Conservation (phyloP, 1,139 yeast species). For the Kurtzmaniella natalensis region DNA sequence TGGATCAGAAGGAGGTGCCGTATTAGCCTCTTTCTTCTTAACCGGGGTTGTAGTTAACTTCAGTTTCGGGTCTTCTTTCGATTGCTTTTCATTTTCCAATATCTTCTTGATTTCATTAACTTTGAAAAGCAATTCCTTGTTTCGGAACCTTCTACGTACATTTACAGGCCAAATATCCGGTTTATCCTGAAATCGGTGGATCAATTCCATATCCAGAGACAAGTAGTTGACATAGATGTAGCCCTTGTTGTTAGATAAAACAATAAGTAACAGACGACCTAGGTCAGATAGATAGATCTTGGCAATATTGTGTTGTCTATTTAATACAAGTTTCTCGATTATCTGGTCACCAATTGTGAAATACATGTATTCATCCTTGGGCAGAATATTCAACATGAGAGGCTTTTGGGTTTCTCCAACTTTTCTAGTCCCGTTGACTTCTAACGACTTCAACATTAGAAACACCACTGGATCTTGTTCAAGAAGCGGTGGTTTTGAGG, state of each 20-base stretch:
- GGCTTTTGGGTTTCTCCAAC: not conserved
- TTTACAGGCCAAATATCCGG: slow-evolving; percentile 9
- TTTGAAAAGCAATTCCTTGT: slow-evolving; percentile 8
- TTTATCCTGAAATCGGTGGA: slow-evolving; percentile 6
- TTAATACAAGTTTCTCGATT: slow-evolving; percentile 7
- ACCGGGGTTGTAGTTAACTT: too few species aligned
- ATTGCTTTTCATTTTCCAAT: too few species aligned
- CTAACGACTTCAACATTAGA: slow-evolving; percentile 3
- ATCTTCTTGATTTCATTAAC: slow-evolving; percentile 8
- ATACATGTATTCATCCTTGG: slow-evolving; percentile 5
- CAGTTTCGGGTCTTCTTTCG: too few species aligned
- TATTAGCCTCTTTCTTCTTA: too few species aligned
- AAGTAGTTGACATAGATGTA: slow-evolving; percentile 11
- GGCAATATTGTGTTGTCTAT: slow-evolving; percentile 7
- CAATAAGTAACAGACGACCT: slow-evolving; percentile 10
- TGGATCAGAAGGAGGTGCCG: too few species aligned
- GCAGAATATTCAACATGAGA: slow-evolving; percentile 5
- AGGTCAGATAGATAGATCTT: slow-evolving; percentile 8
- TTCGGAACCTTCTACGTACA: slow-evolving; percentile 5
- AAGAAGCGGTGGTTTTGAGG: not conserved
- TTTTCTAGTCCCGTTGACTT: slow-evolving; percentile 3
- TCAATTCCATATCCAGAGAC: slow-evolving; percentile 9
- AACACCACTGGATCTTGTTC: not conserved
- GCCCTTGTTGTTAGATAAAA: slow-evolving; percentile 8
- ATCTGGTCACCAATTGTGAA: slow-evolving; percentile 7